phyloP scores from a whole-genome alignment of 1,284 basidiomycete genomes.

The Trichosporon sp. region DNA sequence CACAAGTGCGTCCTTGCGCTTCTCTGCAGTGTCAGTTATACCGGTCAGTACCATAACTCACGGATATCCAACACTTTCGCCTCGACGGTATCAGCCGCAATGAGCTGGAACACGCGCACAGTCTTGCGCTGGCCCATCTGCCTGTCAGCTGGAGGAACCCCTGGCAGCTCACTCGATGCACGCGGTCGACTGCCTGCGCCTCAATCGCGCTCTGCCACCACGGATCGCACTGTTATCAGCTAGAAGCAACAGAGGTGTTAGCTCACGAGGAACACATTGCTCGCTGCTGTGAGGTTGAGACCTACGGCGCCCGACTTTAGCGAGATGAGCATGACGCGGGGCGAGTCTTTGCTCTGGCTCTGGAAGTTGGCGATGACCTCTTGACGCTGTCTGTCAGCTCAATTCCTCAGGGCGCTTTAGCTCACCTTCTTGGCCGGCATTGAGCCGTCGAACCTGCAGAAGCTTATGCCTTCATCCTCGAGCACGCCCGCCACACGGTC shows the following conservation, averaged over 20 bases:
- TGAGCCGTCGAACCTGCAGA: slow-evolving; percentile 72
- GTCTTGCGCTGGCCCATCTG: slow-evolving; percentile 69
- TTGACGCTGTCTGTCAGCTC: slow-evolving; percentile 52
- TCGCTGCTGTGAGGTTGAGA: slow-evolving; percentile 80
- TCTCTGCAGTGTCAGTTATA: slow-evolving; percentile 26
- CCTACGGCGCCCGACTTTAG: slow-evolving; percentile 72
- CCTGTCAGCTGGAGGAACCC: not conserved
- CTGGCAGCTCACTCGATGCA: slow-evolving; percentile 54
- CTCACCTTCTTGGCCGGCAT: slow-evolving; percentile 62
- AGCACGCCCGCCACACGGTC: slow-evolving; percentile 69
- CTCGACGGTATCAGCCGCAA: slow-evolving; percentile 80
- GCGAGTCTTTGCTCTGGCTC: slow-evolving; percentile 48
- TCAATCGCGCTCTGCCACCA: slow-evolving; percentile 74
- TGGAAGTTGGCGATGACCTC: slow-evolving; percentile 70
- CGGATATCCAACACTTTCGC: slow-evolving; percentile 80
- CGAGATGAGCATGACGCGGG: slow-evolving; percentile 78
- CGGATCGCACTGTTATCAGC: slow-evolving; percentile 56
- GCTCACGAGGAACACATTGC: slow-evolving; percentile 78
- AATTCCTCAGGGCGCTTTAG: not conserved
- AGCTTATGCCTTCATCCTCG: slow-evolving; percentile 62
- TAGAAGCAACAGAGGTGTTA: slow-evolving; percentile 20
- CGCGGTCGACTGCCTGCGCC: slow-evolving; percentile 77
- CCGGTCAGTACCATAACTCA: slow-evolving; percentile 48
- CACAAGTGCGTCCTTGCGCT: slow-evolving; percentile 39
- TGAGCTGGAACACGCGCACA: slow-evolving; percentile 79